phyloP scores from a whole-genome alignment of 495 filamentous ascomycete species.

The Neurospora africana region DNA sequence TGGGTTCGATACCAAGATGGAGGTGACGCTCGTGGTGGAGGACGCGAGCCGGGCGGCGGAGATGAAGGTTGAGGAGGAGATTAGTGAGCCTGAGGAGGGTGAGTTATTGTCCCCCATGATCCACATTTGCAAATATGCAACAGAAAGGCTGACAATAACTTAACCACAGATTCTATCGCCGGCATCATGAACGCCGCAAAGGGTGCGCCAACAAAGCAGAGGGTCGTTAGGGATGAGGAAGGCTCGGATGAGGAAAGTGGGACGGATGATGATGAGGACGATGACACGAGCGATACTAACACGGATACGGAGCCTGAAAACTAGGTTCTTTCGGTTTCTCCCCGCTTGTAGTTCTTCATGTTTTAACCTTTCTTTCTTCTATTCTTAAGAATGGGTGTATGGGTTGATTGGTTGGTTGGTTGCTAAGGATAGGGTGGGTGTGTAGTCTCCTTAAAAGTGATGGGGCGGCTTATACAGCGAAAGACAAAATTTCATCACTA shows the following conservation, averaged over 20 bases:
- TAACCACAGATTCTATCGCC: slow-evolving; percentile 73
- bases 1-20: slow-evolving; percentile 80
- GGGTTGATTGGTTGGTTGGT: not conserved
- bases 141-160: slow-evolving; percentile 22
- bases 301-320: slow-evolving; percentile 65
- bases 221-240: slow-evolving; percentile 40
- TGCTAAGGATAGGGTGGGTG: not conserved
- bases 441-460: not conserved
- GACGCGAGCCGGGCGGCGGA: slow-evolving; percentile 75
- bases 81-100: slow-evolving; percentile 97
- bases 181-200: slow-evolving; percentile 92
- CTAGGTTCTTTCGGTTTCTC: slow-evolving; percentile 6
- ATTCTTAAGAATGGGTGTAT: not conserved
- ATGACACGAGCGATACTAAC: slow-evolving; percentile 67
- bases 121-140: not conserved
- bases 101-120: slow-evolving; percentile 23
- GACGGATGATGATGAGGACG: slow-evolving; percentile 73
- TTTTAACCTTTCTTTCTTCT: not conserved
- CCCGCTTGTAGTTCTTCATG: slow-evolving; percentile 1
- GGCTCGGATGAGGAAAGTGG: slow-evolving; percentile 74
- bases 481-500: not conserved
- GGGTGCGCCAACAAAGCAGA: slow-evolving; percentile 42
- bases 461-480: not conserved
- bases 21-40: slow-evolving; percentile 81
- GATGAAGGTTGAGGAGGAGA: slow-evolving; percentile 79